Base-by-base conservation (phyloP, 805 yeast species). In the Sugiyamaella lignohabitans region DNA sequence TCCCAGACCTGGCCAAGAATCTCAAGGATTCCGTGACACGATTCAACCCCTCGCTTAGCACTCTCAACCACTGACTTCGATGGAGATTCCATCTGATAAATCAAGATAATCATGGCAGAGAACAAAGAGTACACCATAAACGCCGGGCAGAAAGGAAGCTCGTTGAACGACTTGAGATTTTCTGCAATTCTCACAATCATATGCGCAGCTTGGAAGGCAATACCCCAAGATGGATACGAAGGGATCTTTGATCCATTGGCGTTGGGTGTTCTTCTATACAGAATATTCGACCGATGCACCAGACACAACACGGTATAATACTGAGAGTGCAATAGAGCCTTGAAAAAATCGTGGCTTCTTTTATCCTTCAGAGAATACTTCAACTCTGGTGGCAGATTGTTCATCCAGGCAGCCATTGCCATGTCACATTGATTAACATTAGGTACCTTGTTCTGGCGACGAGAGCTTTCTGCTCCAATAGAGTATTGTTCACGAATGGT, bases 151-250 rank as follows among this genome's bases (percentile, higher is more conserved):
- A 69, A 72, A 45, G 63, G 65, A 45, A 80, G 59, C 53, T 76
- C 76, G 45, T 72, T 70, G 37, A 72, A 69, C 38, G 72, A 75
- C 35, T 71, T 55, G 48, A 84, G 54, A 48, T 76, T 79, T 42
- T 79, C 79, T 23, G 78, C 72, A 46, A 85, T 79, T 38, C 76
- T 70, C 3, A 84, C 74, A 52, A 84, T 79, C 78, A 82, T 79
- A 56, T 85, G 77, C 1, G 93, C 87, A 1, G 89, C 85, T 62
- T 82, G 87, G 69, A 83, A 84, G 2, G 87, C 84, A 48, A 84
- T 82, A 6, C 88, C 86, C 82, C 86, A 79, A n/a, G 84, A 76
- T 4, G 87, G 86, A 59, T 79, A 80, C 2, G 53, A 52, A 4
- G 51, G 51, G 6, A 40, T 24, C 29, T 32, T 42, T 29, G 42